Conservation (phyloP, 257 asterid species). For the Haberlea rhodopensis region DNA sequence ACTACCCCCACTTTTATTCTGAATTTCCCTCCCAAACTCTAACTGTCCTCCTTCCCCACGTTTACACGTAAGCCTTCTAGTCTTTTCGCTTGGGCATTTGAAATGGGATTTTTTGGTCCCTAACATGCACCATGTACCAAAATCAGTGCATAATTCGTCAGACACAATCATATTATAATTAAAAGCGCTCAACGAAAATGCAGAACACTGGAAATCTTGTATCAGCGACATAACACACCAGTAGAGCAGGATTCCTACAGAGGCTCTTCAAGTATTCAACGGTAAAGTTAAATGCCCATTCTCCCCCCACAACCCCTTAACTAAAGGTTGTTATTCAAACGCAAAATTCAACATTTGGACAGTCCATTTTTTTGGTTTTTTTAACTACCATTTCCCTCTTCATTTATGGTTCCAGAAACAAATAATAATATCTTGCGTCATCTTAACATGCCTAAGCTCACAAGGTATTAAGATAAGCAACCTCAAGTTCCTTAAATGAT, state of each 20-base stretch:
- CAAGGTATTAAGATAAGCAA: constrained; percentile 10
- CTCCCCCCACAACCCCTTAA: not conserved
- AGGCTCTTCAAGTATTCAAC: not conserved
- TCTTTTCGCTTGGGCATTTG: too few species aligned
- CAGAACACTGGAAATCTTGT: not conserved
- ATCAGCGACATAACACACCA: not conserved
- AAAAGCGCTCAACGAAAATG: too few species aligned
- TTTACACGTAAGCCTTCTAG: too few species aligned
- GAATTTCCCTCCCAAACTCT: too few species aligned
- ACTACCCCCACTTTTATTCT: too few species aligned
- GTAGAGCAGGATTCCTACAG: not conserved
- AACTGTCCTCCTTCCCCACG: too few species aligned
- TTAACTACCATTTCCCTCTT: not conserved
- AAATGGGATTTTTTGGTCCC: too few species aligned
- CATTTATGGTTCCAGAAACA: not conserved
- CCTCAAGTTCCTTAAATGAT: constrained; percentile 19
- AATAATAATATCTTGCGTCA: not conserved
- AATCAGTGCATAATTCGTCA: not conserved
- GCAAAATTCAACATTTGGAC: constrained; percentile 7
- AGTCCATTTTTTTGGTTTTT: constrained; percentile 4
- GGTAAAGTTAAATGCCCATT: not conserved
- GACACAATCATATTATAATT: too few species aligned
- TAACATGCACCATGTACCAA: not conserved
- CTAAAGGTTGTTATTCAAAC: constrained; percentile 3
- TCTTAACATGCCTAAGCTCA: constrained; percentile 16